Evolutionary conservation across 345 rosid genomes (phyloP), one percentile per base, ranked within the genome.

Genomic region (Eucalyptus microcorys): DNA sequence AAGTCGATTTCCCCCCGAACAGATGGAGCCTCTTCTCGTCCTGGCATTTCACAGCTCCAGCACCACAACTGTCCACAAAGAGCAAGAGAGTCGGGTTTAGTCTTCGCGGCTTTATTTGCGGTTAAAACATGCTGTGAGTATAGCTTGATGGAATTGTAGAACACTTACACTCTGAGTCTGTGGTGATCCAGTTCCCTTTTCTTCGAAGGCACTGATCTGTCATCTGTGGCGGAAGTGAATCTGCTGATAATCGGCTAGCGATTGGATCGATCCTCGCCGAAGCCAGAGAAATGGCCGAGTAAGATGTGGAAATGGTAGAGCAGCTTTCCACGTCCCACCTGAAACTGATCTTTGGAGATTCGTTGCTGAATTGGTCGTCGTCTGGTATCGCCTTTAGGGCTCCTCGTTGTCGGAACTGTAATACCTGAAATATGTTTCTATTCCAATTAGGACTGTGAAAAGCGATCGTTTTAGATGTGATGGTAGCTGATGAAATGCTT

Each of bases 171-270:
- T 96, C 99, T 34, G 99, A 90, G 87, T 97, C 99, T 22, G 98
- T 96, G 50, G 99, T 96, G 93, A 96, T 97, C 99, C 99, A 97
- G 66, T 94, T 97, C 64, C 94, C 96, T 94, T 91, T 97, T 83
- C 92, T 92, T 45, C 89, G 30, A 47, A 66, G 71, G 80, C 59
- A 42, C 22, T 66, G 57, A 53, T 37, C 66, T 87, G 84, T 88
- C 92, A 85, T 90, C 91, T 57, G 80, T 27, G 64, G 95, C 92
- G 89, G 94, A 90, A 76, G 43, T n/a, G 95, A 93, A 57, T 86
- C 92, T 86, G 94, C 64, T 47, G 97, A 92, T 59, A 89, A 52
- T 24, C 90, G 85, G 42, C 91, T 92, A 87, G 85, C 90, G 48
- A 76, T 71, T 50, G 79, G 87, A 66, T 89, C 93, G 34, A 88